Percentiles rank a stretch among this genome's conserved stretches.
Evolutionary conservation across 1,139 yeast species (phyloP).

Genomic region (Sugiyamaella grinbergsii): DNA sequence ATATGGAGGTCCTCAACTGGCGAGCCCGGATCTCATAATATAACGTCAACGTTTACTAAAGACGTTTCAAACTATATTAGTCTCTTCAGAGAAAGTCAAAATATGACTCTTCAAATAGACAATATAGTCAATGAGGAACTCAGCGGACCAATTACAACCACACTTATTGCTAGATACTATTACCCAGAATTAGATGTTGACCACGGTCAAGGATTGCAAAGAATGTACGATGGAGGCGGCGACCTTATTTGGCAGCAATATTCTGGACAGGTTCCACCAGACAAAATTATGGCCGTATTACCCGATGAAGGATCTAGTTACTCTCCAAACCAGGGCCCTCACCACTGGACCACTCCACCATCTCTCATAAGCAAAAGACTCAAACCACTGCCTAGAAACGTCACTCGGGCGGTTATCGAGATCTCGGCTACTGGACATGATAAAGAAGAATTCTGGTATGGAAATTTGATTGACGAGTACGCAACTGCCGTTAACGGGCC

Average conservation of each 20-base stretch:
- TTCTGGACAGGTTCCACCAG: conserved; percentile 12
- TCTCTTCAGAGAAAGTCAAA: conserved; percentile 47
- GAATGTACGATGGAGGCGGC: neutral
- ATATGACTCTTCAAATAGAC: conserved; percentile 58
- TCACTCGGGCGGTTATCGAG: conserved; percentile 60
- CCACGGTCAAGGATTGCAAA: conserved; percentile 2
- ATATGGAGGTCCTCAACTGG: conserved; percentile 86
- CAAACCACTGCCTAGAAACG: conserved; percentile 52
- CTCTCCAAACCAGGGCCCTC: neutral
- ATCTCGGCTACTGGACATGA: conserved; percentile 74
- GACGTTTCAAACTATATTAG: conserved; percentile 63
- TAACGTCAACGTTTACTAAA: conserved; percentile 53
- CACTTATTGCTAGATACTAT: conserved; percentile 40
- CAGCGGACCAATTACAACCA: conserved; percentile 62
- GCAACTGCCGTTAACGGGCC: neutral
- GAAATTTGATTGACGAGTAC: conserved; percentile 10
- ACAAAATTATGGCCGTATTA: conserved; percentile 1
- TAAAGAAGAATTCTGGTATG: conserved; percentile 83
- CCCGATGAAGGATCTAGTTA: neutral
- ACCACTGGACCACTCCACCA: conserved; percentile 14
- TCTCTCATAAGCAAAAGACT: conserved; percentile 1
- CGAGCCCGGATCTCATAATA: conserved; percentile 62
- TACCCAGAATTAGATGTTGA: conserved; percentile 9
- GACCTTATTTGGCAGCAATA: conserved; percentile 18
- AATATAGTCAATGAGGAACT: conserved; percentile 59